Conservation (phyloP, 2,329 filamentous ascomycete species). For the Paraphaeosphaeria sporulosa region DNA sequence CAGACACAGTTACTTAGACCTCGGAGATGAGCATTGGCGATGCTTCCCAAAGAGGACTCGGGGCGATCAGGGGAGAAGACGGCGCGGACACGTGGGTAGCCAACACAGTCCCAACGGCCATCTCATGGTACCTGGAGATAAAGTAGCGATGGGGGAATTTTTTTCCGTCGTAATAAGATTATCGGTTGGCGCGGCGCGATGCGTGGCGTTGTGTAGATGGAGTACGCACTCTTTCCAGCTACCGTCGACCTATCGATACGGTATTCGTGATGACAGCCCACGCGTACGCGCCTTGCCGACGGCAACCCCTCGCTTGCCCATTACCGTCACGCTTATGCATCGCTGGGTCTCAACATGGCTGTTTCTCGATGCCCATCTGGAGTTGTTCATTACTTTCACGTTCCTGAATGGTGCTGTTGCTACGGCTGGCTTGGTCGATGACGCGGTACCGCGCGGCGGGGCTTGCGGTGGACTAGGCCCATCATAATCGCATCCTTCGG, state of each 20-base stretch:
- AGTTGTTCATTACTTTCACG: neutral
- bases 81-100: conserved; percentile 26
- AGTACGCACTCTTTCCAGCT: neutral
- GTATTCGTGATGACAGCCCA: neutral
- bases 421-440: neutral
- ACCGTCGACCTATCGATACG: neutral
- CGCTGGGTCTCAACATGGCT: neutral
- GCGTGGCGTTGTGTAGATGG: neutral
- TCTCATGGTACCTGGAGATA: neutral
- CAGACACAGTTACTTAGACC: neutral
- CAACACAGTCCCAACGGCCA: conserved; percentile 6
- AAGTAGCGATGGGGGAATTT: neutral
- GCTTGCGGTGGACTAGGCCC: neutral
- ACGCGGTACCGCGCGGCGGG: neutral
- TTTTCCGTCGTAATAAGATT: neutral
- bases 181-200: neutral
- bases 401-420: neutral
- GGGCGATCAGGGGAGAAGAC: conserved; percentile 16
- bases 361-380: neutral
- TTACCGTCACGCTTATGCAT: neutral
- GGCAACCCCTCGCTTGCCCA: neutral
- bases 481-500: neutral
- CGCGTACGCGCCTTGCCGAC: no score
- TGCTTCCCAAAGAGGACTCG: conserved; percentile 31
- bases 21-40: conserved; percentile 35